Base-by-base conservation (phyloP, 116 monocot genomes). In the Posidonia oceanica region DNA sequence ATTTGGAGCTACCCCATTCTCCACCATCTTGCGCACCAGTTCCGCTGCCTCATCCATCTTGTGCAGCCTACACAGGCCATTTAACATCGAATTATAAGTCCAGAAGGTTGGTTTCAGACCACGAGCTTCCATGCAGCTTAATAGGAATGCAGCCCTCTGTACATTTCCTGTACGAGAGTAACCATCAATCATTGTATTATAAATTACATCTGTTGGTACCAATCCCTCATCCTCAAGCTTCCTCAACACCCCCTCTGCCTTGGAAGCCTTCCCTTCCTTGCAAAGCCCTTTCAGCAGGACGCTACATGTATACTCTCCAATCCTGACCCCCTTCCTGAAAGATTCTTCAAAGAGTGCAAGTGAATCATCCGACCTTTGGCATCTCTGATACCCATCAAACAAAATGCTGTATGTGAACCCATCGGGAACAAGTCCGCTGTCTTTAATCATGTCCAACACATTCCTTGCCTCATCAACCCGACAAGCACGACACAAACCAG, bases 261-360 rank as follows among this genome's bases (percentile, higher is more conserved):
- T 77, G 4, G 65, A 65, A 52, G 85, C 72, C 42, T 77, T 83
- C 37, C 93, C 89, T 60, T 80, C 75, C 71, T 84, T 86, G 77
- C 93, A 93, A 23, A 93, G 84, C 23, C 71, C 86, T 73, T 81
- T 88, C 61, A 88, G 67, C 71, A 88, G 52, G 44, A 89, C 81
- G 71, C 83, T 76, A 48, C 84, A 84, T 6, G 82, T 57, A 58
- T 81, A 78, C 3, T 23, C 42, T 4, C 63, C 79, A 52, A 84
- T 69, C 16, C 23, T 54, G 10, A 79, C 64, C 5, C 79, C 88
- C 8, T 73, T 82, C 22, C 67, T 54, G n/a, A 82, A 21, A 38
- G 37, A 72, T 41, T 82, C 77, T 29, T 86, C 79, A 58, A 86
- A 88, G 4, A 88, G 62, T 16, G 53, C 52, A 39, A 88, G 36